A percentile compares a stretch with the other conserved stretches of the same genome.
Conservation (phyloP, 345 rosid genomes). For the Lepidium didymum region DNA sequence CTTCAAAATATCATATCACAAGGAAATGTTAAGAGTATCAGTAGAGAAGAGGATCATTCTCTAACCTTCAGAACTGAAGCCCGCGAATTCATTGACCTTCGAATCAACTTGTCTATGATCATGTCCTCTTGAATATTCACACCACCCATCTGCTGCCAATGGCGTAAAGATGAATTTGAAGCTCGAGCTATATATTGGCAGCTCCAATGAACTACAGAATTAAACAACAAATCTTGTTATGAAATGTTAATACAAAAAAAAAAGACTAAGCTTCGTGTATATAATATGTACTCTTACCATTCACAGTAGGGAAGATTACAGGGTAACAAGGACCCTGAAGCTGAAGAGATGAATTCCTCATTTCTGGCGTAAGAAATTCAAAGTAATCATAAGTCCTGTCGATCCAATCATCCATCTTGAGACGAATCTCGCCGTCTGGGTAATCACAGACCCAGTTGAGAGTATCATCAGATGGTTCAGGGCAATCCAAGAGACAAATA, state of each 20-base stretch:
- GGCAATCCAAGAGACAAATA: conserved; percentile 90
- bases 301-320: conserved; percentile 79
- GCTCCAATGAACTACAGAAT: conserved; percentile 75
- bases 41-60: conserved; percentile 1
- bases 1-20: neutral
- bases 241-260: neutral
- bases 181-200: conserved; percentile 87
- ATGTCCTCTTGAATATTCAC: conserved; percentile 75
- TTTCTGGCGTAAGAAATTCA: conserved; percentile 85
- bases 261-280: neutral
- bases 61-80: conserved; percentile 86
- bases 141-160: conserved; percentile 97
- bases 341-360: conserved; percentile 87
- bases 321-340: conserved; percentile 99
- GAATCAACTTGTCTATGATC: conserved; percentile 74
- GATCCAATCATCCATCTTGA: conserved; percentile 76
- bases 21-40: neutral
- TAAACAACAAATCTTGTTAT: neutral
- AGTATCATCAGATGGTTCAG: conserved; percentile 66
- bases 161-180: conserved; percentile 73
- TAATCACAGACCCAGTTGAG: conserved; percentile 97
- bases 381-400: conserved; percentile 84
- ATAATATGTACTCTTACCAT: conserved; percentile 41
- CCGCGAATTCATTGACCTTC: conserved; percentile 68
- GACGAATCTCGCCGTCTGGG: conserved; percentile 90